Percentiles rank a stretch among this genome's conserved stretches.
Conservation (phyloP, 306 rosid genomes). For the Quercus dentata region DNA sequence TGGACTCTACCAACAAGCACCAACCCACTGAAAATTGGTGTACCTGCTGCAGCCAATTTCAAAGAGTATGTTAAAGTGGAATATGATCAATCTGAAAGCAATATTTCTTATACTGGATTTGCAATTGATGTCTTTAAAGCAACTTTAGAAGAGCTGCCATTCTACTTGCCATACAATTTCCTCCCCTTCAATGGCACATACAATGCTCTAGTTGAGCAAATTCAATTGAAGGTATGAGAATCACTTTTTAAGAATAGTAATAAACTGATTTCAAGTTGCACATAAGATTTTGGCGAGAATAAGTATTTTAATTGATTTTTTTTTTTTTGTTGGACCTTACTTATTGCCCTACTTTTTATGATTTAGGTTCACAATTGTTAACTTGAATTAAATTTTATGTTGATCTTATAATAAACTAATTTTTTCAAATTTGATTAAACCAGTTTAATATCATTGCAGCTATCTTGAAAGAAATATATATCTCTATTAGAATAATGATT, state of each 20-base stretch:
- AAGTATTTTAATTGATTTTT: too few relatives aligned
- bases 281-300: too few relatives aligned
- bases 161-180: conserved; percentile 18
- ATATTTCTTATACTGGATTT: conserved; percentile 19
- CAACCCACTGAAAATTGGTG: conserved; percentile 34
- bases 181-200: conserved; percentile 30
- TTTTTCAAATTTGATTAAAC: too few relatives aligned
- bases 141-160: conserved; percentile 26
- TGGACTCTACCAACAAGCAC: conserved; percentile 17
- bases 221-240: conserved; percentile 22
- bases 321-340: too few relatives aligned
- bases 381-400: too few relatives aligned
- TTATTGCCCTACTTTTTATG: too few relatives aligned
- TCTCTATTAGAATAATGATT: too few relatives aligned
- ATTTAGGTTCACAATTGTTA: too few relatives aligned
- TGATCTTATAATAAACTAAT: too few relatives aligned
- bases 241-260: not conserved
- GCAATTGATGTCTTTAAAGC: conserved; percentile 34
- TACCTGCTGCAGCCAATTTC: conserved; percentile 23
- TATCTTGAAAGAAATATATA: too few relatives aligned
- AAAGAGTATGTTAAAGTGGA: conserved; percentile 26
- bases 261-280: too few relatives aligned
- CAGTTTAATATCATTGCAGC: too few relatives aligned
- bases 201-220: conserved; percentile 34
- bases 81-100: conserved; percentile 9